Evolutionary conservation across 1,284 basidiomycete species (phyloP).

Genomic region (Puccinia novopanici): DNA sequence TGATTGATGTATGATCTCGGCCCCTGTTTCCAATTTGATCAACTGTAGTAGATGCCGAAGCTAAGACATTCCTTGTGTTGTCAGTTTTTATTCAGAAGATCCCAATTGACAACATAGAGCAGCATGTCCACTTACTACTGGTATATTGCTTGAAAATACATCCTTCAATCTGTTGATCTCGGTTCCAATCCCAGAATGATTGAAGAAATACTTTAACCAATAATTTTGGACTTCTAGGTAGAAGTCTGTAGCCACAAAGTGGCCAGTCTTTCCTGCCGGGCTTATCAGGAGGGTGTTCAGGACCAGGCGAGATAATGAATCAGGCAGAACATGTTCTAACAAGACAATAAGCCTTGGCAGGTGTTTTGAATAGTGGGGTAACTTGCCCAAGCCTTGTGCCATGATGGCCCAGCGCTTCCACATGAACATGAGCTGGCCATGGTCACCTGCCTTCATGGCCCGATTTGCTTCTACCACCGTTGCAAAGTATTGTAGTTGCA

Average conservation of each 20-base stretch:
- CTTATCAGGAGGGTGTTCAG: background rate
- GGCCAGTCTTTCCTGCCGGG: background rate
- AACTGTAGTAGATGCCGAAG: background rate
- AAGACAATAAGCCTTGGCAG: background rate
- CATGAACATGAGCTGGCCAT: background rate
- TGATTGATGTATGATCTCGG: background rate
- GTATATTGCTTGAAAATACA: slow-evolving; percentile 11
- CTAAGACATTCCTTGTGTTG: background rate
- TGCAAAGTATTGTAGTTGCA: background rate
- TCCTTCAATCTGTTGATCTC: slow-evolving; percentile 15
- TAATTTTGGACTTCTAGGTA: slow-evolving; percentile 6
- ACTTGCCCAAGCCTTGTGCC: background rate
- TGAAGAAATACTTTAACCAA: slow-evolving; percentile 36
- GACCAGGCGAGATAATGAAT: background rate
- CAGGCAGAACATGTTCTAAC: background rate
- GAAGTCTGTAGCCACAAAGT: slow-evolving; percentile 15
- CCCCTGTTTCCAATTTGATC: background rate
- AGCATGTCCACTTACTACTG: background rate
- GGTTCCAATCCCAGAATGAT: slow-evolving; percentile 8
- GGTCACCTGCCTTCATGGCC: slow-evolving; percentile 23
- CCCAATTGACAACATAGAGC: too few species aligned
- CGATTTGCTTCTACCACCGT: background rate
- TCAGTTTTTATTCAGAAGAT: too few species aligned
- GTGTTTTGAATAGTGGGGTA: slow-evolving; percentile 3
- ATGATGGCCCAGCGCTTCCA: slow-evolving; percentile 14